A percentile compares a stretch with the other conserved stretches of the same genome.
These are phyloP conservation scores for Guyanaporus albipodus DNA, from an alignment of 768 basidiomycete genomes.

Conservation along the genomic window DNA sequence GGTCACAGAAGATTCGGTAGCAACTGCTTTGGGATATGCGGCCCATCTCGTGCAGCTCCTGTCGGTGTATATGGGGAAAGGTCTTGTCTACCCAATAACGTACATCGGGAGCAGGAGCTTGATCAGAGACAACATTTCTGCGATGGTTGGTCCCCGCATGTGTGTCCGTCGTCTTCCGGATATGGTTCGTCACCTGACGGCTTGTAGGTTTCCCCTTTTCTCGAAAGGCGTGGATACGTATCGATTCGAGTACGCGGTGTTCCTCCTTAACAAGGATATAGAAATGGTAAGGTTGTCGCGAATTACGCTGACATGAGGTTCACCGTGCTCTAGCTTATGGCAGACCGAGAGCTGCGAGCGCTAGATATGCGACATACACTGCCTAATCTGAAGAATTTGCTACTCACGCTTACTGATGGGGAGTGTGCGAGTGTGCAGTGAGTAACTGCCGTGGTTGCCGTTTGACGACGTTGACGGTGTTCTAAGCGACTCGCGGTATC, in stretches of 20 bases:
- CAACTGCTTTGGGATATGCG: conserved; percentile 87
- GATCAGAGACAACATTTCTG: conserved; percentile 88
- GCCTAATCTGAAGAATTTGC: conserved; percentile 91
- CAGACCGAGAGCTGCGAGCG: conserved; percentile 81
- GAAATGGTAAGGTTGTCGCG: conserved; percentile 61
- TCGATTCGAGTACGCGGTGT: conserved; percentile 96
- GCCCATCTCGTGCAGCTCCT: conserved; percentile 84
- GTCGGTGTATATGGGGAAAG: conserved; percentile 70
- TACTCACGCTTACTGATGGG: conserved; percentile 80
- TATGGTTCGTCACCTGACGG: conserved; percentile 10
- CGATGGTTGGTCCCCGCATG: conserved; percentile 95
- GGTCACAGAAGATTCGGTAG: conserved; percentile 81
- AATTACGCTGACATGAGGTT: background rate
- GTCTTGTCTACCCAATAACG: conserved; percentile 84
- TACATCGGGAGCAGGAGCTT: conserved; percentile 88
- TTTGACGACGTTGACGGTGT: conserved; percentile 9
- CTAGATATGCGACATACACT: conserved; percentile 94
- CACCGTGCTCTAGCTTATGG: conserved; percentile 66
- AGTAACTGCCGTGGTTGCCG: conserved; percentile 21
- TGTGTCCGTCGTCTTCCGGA: conserved; percentile 39
- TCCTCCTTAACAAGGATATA: conserved; percentile 94
- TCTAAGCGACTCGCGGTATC: conserved; percentile 14
- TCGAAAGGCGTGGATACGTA: conserved; percentile 94
- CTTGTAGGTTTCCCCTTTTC: conserved; percentile 86
- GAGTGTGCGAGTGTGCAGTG: conserved; percentile 49